phyloP scores from a whole-genome alignment of 176 grass and related monocot genomes.

The Musa schizocarpa region DNA sequence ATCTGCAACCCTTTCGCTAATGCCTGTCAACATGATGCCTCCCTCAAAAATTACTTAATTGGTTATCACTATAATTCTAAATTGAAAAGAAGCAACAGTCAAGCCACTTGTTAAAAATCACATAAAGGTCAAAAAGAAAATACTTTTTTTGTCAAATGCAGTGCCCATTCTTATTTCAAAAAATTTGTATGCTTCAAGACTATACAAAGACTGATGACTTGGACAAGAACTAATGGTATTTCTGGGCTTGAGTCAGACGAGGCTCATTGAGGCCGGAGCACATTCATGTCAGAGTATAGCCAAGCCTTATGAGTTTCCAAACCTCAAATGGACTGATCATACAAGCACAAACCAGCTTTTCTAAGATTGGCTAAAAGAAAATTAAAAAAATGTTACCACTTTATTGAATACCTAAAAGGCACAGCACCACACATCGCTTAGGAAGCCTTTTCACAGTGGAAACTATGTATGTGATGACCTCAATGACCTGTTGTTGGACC shows the following conservation, averaged over 20 bases:
- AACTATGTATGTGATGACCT: slow-evolving; percentile 67
- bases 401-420: slow-evolving; percentile 44
- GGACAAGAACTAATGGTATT: too few species aligned
- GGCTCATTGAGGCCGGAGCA: too few species aligned
- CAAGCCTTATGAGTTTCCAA: neutral
- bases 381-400: neutral
- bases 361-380: neutral
- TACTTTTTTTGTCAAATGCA: too few species aligned
- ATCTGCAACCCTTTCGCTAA: slow-evolving; percentile 96
- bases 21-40: slow-evolving; percentile 39
- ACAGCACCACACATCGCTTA: slow-evolving; percentile 84
- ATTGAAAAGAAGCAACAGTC: neutral
- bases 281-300: too few species aligned
- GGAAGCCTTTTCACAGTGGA: slow-evolving; percentile 80
- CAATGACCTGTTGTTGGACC: slow-evolving; percentile 97
- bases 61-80: neutral
- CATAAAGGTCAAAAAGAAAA: neutral
- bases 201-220: too few species aligned
- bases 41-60: neutral
- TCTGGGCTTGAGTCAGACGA: too few species aligned
- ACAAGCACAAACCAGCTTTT: neutral
- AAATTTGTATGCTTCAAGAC: too few species aligned
- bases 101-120: neutral
- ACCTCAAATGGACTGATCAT: neutral
- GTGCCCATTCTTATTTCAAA: too few species aligned